Base-by-base conservation (phyloP, 495 filamentous ascomycete species). In the Penicillium salamii region DNA sequence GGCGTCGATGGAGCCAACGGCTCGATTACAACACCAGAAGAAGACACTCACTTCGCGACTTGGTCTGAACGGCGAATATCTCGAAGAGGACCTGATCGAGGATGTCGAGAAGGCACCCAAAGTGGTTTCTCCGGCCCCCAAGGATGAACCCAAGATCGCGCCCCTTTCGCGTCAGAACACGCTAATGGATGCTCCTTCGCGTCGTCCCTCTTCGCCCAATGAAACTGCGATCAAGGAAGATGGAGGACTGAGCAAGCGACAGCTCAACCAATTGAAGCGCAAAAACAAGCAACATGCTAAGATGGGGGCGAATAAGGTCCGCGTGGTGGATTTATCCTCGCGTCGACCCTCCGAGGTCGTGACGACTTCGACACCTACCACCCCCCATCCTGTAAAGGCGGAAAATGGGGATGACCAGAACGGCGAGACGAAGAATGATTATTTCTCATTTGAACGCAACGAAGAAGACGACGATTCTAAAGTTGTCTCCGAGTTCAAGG, bases 401-500 rank as follows among this genome's bases (percentile, higher is more conserved):
- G 82, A 85, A 53, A 78, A 80, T 53, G 70, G 69, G 12, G 83
- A 88, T 33, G 74, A 74, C 5, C 63, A 67, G 17, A 75, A 74
- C 52, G 71, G 72, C 32, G 77, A 81, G 39, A 56, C 65, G 29
- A 69, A 75, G 28, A 57, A 64, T 1, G 92, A 97, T 56, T 96
- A 95, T 64, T 96, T 97, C 66, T 91, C 80, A 21, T 77, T 97
- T 12, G 89, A 96, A 32, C 78, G 88, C 36, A 68, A 77, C 11
- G 82, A 84, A 43, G 80, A 82, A 0, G 90, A 96, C 55, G 93
- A 98, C 59, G 88, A 91, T 43, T 81, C 83, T 0, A 97, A 96
- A 58, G 80, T 98, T 32, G 87, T 96, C n/a, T 85, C 90, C 11
- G 93, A 97, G 61, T 96, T 92, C 75, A 97, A 96, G 65, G 95